phyloP scores from a whole-genome alignment of 2,329 filamentous ascomycete species.

The Proliferodiscus dingleyae region DNA sequence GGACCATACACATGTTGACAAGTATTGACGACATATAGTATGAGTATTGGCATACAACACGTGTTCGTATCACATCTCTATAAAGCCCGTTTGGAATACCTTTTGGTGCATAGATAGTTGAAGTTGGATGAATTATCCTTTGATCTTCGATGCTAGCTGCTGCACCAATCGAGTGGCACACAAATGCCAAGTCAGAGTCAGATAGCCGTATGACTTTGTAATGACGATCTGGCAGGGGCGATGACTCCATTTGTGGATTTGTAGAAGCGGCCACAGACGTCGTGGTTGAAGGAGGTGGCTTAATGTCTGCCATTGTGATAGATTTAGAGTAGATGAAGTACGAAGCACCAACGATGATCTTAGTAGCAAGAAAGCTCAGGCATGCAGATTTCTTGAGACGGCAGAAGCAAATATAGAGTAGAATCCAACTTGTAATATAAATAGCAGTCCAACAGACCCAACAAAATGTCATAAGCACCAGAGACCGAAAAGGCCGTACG shows the following conservation, averaged over 20 bases:
- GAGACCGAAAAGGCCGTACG: neutral
- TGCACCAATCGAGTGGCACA: conserved; percentile 8
- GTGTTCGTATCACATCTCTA: conserved; percentile 14
- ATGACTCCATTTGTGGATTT: conserved; percentile 2
- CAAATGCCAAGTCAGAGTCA: conserved; percentile 3
- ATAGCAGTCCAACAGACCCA: neutral
- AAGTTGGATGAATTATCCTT: conserved; percentile 8
- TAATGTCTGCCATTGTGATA: neutral
- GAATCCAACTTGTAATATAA: neutral
- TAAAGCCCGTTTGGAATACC: conserved; percentile 22
- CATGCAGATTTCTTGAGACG: neutral
- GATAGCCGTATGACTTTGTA: conserved; percentile 6
- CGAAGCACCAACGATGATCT: neutral
- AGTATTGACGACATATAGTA: conserved; percentile 19
- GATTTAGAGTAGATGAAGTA: neutral
- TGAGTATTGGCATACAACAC: conserved; percentile 9
- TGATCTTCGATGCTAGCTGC: conserved; percentile 4
- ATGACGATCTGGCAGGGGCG: neutral
- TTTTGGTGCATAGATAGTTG: conserved; percentile 16
- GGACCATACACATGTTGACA: conserved; percentile 18
- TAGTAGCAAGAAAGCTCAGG: neutral
- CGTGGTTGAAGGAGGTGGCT: neutral
- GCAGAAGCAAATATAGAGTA: neutral
- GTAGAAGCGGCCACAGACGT: conserved; percentile 3
- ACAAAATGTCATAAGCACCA: neutral